Percentiles rank a stretch among this genome's conserved stretches.
Evolutionary conservation across 2,329 filamentous ascomycete genomes (phyloP).

Genomic region (Nothophoma quercina): DNA sequence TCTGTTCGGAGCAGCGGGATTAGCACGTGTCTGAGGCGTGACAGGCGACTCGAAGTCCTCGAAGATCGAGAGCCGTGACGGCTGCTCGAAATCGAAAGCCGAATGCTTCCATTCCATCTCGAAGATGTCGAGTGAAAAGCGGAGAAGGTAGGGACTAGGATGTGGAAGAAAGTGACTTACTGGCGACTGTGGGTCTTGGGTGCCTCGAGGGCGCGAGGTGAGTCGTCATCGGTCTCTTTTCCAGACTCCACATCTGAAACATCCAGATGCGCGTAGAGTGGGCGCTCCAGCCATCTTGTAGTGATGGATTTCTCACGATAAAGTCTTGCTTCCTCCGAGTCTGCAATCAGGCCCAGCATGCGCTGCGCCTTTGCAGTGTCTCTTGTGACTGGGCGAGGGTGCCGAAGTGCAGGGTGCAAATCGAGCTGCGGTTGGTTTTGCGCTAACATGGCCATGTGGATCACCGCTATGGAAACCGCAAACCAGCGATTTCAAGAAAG

Average conservation of each 20-base stretch:
- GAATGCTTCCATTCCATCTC: conserved; percentile 21
- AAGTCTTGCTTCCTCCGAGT: conserved; percentile 30
- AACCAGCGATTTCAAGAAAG: background rate
- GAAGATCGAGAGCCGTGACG: conserved; percentile 13
- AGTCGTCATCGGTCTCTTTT: conserved; percentile 21
- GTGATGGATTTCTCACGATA: conserved; percentile 35
- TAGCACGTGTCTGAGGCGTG: conserved; percentile 11
- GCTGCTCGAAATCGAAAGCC: conserved; percentile 17
- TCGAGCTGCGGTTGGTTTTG: conserved; percentile 23
- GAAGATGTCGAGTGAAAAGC: conserved; percentile 17
- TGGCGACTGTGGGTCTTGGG: conserved; percentile 19
- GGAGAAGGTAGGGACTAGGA: conserved; percentile 17
- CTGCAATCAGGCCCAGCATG: conserved; percentile 35
- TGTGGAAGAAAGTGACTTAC: conserved; percentile 15
- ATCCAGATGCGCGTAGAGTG: conserved; percentile 32
- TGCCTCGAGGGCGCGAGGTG: conserved; percentile 13
- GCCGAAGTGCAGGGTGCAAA: conserved; percentile 36
- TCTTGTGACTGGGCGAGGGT: conserved; percentile 35
- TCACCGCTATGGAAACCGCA: background rate
- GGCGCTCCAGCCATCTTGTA: conserved; percentile 39
- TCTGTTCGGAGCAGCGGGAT: conserved; percentile 12
- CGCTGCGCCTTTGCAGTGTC: conserved; percentile 38
- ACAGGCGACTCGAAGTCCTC: conserved; percentile 8
- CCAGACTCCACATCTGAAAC: conserved; percentile 24
- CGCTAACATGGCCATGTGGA: conserved; percentile 33